Percentiles rank a stretch among this genome's conserved stretches.
Evolutionary conservation across 768 basidiomycete species (phyloP).

Genomic region (Termitomyces sp.): DNA sequence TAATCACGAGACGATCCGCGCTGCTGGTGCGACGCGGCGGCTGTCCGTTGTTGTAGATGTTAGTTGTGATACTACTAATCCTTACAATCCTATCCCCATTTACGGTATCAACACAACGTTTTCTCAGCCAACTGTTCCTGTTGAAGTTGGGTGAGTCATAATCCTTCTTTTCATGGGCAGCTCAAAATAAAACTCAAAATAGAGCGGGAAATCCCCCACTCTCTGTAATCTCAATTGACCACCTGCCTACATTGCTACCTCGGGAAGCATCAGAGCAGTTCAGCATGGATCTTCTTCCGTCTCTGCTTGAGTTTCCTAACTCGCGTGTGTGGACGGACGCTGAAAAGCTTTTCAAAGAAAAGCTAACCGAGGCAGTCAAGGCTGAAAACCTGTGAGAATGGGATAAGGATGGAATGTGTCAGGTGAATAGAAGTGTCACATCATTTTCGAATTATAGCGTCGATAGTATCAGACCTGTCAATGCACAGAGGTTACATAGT

Average conservation of each 20-base stretch:
- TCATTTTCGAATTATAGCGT: slow-evolving; percentile 1
- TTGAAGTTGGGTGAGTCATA: slow-evolving; percentile 65
- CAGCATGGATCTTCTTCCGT: slow-evolving; percentile 80
- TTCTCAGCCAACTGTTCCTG: slow-evolving; percentile 83
- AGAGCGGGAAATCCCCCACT: slow-evolving; percentile 63
- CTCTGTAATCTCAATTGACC: slow-evolving; percentile 93
- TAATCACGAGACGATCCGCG: slow-evolving; percentile 59
- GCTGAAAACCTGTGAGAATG: slow-evolving; percentile 24
- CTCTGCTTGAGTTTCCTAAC: slow-evolving; percentile 73
- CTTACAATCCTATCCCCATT: slow-evolving; percentile 95
- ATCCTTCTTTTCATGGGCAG: not conserved
- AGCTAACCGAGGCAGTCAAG: slow-evolving; percentile 35
- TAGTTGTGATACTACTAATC: slow-evolving; percentile 98
- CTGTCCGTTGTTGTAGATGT: slow-evolving; percentile 91
- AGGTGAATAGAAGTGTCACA: not conserved
- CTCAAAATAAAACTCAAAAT: not conserved
- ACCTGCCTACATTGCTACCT: slow-evolving; percentile 91
- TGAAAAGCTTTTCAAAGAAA: slow-evolving; percentile 71
- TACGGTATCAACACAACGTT: slow-evolving; percentile 94
- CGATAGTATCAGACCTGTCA: not conserved
- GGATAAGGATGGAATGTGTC: not conserved
- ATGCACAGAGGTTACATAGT: not conserved
- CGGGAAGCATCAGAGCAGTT: slow-evolving; percentile 97
- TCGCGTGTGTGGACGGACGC: slow-evolving; percentile 87
- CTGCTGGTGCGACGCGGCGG: slow-evolving; percentile 60